phyloP scores from a whole-genome alignment of 2,329 filamentous ascomycete genomes.

The Neonectria hederae region DNA sequence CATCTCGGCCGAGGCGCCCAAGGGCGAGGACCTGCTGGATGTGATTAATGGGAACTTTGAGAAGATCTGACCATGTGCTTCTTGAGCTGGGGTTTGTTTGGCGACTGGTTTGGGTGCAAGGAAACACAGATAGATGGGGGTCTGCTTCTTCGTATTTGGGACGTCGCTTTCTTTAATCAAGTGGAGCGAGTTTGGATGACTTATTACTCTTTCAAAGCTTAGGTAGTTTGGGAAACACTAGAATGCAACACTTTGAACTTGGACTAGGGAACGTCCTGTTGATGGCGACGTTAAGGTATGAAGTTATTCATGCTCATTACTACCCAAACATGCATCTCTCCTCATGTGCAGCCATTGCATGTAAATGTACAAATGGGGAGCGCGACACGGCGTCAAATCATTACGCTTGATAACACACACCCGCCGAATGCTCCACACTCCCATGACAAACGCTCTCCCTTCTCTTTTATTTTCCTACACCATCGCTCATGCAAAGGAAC shows the following conservation, averaged over 20 bases:
- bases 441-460: constrained; percentile 2
- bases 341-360: constrained; percentile 30
- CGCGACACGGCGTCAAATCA: constrained; percentile 18
- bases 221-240: background rate
- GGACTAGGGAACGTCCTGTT: background rate
- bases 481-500: too few relatives aligned
- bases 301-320: constrained; percentile 37
- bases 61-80: constrained; percentile 28
- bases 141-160: background rate
- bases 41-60: constrained; percentile 60
- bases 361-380: constrained; percentile 30
- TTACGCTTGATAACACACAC: constrained; percentile 24
- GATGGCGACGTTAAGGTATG: background rate
- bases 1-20: constrained; percentile 77
- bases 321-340: constrained; percentile 27
- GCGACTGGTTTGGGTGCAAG: background rate
- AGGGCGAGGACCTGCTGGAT: constrained; percentile 74
- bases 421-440: background rate
- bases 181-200: background rate
- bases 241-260: background rate
- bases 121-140: background rate
- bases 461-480: constrained; percentile 14
- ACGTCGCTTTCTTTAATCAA: background rate
- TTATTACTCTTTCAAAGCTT: background rate
- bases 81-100: background rate